Conservation (phyloP, 345 rosid species). For the Geranium brycei region DNA sequence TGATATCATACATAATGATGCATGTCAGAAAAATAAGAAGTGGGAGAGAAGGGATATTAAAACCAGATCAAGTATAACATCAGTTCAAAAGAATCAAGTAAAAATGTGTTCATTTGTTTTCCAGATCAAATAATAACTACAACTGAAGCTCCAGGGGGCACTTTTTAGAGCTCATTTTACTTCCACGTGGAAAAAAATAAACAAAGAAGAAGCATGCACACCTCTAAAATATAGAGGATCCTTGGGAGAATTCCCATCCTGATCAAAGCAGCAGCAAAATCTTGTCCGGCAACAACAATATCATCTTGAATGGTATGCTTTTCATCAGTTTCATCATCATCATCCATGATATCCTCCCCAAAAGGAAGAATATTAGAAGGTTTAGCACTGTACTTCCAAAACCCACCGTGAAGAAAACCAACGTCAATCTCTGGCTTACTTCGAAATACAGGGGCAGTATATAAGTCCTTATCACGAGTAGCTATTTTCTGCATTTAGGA, state of each 20-base stretch:
- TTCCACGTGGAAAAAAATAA: background rate
- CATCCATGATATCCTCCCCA: slow-evolving; percentile 32
- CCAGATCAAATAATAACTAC: background rate
- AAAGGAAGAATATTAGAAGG: slow-evolving; percentile 51
- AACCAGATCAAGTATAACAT: background rate
- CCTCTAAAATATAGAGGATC: slow-evolving; percentile 66
- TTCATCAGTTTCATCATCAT: slow-evolving; percentile 53
- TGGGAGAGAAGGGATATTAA: background rate
- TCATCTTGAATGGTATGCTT: slow-evolving; percentile 72
- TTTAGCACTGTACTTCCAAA: slow-evolving; percentile 92
- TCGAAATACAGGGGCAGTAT: slow-evolving; percentile 74
- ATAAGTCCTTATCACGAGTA: slow-evolving; percentile 27
- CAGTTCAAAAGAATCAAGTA: background rate
- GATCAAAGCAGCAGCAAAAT: slow-evolving; percentile 81
- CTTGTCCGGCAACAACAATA: slow-evolving; percentile 72
- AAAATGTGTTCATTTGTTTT: no score
- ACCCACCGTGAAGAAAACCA: slow-evolving; percentile 74
- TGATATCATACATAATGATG: slow-evolving; percentile 25
- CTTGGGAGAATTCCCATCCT: slow-evolving; percentile 81
- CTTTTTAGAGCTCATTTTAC: background rate
- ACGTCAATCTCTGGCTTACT: slow-evolving; percentile 60
- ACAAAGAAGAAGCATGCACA: slow-evolving; percentile 15
- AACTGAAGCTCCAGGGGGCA: background rate
- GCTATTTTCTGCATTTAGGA: slow-evolving; percentile 42
- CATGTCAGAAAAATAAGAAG: slow-evolving; percentile 3